phyloP scores from a whole-genome alignment of 345 rosid genomes.

The Moricandia moricandioides region DNA sequence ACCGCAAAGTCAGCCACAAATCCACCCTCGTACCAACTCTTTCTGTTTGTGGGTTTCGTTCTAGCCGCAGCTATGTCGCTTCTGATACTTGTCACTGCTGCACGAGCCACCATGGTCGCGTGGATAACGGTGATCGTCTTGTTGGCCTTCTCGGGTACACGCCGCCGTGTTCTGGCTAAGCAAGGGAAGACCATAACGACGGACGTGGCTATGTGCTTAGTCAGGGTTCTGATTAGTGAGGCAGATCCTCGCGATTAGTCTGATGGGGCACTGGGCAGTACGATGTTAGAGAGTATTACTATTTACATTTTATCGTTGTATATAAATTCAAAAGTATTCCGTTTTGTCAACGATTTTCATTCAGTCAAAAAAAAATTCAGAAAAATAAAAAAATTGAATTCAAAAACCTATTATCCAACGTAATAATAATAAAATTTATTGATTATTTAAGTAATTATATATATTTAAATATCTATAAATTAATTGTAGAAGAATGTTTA shows the following conservation, averaged over 20 bases:
- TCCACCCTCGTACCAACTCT: neutral
- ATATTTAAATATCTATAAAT: too few species aligned
- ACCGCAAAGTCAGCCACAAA: neutral
- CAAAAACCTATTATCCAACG: too few species aligned
- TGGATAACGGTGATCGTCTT: conserved; percentile 39
- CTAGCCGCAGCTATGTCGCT: conserved; percentile 17
- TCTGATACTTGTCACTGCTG: conserved; percentile 28
- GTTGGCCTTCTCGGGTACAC: conserved; percentile 38
- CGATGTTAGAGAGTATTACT: conserved; percentile 5
- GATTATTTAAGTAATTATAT: too few species aligned
- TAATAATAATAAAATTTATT: too few species aligned
- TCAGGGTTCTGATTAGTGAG: conserved; percentile 23
- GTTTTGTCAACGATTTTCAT: neutral
- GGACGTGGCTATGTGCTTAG: conserved; percentile 29
- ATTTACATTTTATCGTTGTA: neutral
- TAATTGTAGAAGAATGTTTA: too few species aligned
- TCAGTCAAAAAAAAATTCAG: too few species aligned
- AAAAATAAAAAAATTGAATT: too few species aligned
- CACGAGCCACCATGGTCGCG: conserved; percentile 38
- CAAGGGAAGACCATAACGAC: conserved; percentile 27
- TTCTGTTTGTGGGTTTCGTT: neutral
- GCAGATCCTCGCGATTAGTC: conserved; percentile 27
- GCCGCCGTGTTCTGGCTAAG: conserved; percentile 32
- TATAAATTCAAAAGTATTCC: neutral
- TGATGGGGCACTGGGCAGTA: neutral